A percentile compares a stretch with the other conserved stretches of the same genome.
These are phyloP conservation scores for Cryptococcus deneoformans DNA, from an alignment of 1,284 basidiomycete genomes.

Conservation along the genomic window DNA sequence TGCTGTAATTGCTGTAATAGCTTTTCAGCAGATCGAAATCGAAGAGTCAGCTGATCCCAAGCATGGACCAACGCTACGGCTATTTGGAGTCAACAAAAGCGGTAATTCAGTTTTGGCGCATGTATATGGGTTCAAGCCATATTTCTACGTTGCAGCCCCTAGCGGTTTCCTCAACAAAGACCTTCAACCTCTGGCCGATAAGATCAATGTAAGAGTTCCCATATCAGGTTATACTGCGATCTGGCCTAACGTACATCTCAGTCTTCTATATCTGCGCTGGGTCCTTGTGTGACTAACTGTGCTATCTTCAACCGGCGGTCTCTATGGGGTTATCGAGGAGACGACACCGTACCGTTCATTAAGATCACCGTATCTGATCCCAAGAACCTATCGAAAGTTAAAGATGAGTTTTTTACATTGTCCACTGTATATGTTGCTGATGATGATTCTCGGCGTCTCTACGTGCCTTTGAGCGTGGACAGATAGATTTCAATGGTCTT, in stretches of 20 bases:
- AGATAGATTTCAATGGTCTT: slow-evolving; percentile 68
- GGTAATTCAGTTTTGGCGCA: slow-evolving; percentile 85
- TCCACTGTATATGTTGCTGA: too few relatives aligned
- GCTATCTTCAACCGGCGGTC: slow-evolving; percentile 67
- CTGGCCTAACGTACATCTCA: slow-evolving; percentile 42
- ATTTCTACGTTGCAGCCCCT: slow-evolving; percentile 75
- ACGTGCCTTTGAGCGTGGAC: slow-evolving; percentile 84
- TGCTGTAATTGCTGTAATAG: slow-evolving; percentile 8
- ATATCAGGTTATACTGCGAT: slow-evolving; percentile 37
- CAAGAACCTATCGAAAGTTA: slow-evolving; percentile 72
- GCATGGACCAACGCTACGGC: slow-evolving; percentile 59
- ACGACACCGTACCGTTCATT: slow-evolving; percentile 73
- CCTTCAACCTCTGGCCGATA: slow-evolving; percentile 60
- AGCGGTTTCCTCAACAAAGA: slow-evolving; percentile 73
- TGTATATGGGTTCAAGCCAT: slow-evolving; percentile 78
- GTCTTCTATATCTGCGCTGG: slow-evolving; percentile 28
- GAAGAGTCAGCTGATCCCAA: slow-evolving; percentile 65
- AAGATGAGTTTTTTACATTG: slow-evolving; percentile 67
- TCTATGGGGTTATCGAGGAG: slow-evolving; percentile 83
- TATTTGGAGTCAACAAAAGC: slow-evolving; percentile 84
- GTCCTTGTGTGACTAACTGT: slow-evolving; percentile 56
- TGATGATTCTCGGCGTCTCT: slow-evolving; percentile 54
- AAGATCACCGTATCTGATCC: slow-evolving; percentile 74
- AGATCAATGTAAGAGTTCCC: slow-evolving; percentile 66
- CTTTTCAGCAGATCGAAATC: slow-evolving; percentile 93